Conservation (phyloP, 2,329 filamentous ascomycete genomes). For the Fusarium staphyleae region DNA sequence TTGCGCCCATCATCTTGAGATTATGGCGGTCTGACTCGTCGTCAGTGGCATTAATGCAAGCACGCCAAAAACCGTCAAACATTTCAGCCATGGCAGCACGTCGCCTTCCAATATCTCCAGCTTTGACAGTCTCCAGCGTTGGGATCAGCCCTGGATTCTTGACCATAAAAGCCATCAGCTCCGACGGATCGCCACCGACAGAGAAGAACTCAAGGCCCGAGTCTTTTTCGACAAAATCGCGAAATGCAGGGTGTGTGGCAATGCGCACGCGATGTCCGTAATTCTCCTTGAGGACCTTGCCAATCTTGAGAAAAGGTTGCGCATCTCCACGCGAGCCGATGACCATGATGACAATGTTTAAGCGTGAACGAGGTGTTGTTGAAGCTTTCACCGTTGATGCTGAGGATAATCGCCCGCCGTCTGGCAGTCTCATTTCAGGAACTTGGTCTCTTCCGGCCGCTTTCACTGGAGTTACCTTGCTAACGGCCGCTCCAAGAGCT, state of each 20-base stretch:
- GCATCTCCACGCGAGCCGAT: constrained; percentile 82
- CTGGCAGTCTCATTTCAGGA: constrained; percentile 20
- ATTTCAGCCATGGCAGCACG: constrained; percentile 78
- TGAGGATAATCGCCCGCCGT: constrained; percentile 39
- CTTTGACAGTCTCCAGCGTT: constrained; percentile 72
- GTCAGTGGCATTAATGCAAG: constrained; percentile 77
- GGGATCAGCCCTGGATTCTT: constrained; percentile 83
- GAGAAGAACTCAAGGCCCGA: constrained; percentile 81
- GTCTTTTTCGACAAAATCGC: constrained; percentile 76
- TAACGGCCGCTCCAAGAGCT: constrained; percentile 70
- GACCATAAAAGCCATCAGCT: constrained; percentile 89
- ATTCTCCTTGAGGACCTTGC: constrained; percentile 72
- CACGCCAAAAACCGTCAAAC: constrained; percentile 83
- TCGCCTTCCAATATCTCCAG: constrained; percentile 73
- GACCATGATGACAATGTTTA: constrained; percentile 86
- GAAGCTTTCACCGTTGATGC: constrained; percentile 44
- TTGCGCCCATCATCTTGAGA: constrained; percentile 69
- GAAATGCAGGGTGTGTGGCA: constrained; percentile 80
- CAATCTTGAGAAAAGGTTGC: constrained; percentile 80
- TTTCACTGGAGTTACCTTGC: constrained; percentile 42
- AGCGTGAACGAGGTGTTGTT: constrained; percentile 50
- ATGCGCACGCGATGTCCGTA: constrained; percentile 79
- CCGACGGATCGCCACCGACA: constrained; percentile 78
- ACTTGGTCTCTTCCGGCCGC: constrained; percentile 3
- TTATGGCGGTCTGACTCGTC: constrained; percentile 66